phyloP scores from a whole-genome alignment of 345 rosid genomes.

The Lepidium africanum region DNA sequence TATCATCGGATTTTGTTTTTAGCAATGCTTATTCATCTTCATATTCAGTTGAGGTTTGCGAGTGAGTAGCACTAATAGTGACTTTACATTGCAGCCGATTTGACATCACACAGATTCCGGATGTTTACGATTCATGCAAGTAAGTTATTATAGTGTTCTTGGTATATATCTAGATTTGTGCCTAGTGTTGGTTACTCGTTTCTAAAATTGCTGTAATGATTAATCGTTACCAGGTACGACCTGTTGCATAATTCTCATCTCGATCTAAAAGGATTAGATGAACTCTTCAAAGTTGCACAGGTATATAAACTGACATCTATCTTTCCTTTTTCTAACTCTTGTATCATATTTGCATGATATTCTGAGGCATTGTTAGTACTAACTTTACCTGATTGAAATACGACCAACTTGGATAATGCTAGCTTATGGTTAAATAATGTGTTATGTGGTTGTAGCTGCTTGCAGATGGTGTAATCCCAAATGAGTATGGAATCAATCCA shows the following conservation, averaged over 20 bases:
- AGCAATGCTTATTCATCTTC: background rate
- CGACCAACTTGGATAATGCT: background rate
- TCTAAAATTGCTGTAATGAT: background rate
- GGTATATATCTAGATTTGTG: background rate
- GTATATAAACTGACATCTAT: slow-evolving; percentile 27
- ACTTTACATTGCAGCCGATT: slow-evolving; percentile 67
- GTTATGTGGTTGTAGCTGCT: slow-evolving; percentile 55
- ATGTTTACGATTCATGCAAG: slow-evolving; percentile 99
- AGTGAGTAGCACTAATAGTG: slow-evolving; percentile 4
- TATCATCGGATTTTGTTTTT: background rate
- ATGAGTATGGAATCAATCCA: slow-evolving; percentile 97
- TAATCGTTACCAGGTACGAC: slow-evolving; percentile 61
- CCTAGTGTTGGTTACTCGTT: slow-evolving; percentile 1
- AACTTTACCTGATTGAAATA: background rate
- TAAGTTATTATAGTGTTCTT: slow-evolving; percentile 36
- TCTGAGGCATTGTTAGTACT: background rate
- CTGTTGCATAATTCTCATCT: slow-evolving; percentile 97
- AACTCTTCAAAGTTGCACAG: slow-evolving; percentile 98
- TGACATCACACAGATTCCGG: slow-evolving; percentile 98
- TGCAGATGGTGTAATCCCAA: slow-evolving; percentile 99
- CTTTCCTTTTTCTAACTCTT: slow-evolving; percentile 5
- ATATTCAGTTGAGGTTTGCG: background rate
- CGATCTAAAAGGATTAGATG: slow-evolving; percentile 78
- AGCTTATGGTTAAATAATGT: slow-evolving; percentile 7
- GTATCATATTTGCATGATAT: slow-evolving; percentile 30